Evolutionary conservation across 139 green algal genomes (phyloP).

Genomic region (Auxenochlorella protothecoides): DNA sequence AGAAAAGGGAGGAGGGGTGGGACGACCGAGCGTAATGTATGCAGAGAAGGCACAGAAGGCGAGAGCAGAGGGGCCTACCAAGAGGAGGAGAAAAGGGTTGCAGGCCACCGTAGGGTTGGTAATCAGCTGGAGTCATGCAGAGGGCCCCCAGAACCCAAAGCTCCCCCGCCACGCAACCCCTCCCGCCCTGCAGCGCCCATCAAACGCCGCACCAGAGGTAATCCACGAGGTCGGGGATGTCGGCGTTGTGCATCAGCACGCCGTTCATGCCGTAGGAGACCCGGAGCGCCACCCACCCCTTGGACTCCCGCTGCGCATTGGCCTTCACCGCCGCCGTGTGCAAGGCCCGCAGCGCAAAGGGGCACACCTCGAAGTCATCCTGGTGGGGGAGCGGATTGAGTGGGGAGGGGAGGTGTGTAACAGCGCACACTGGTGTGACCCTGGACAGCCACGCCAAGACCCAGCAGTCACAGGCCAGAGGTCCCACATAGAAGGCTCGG

Average conservation of each 20-base stretch:
- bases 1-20: neutral
- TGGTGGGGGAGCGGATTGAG: neutral
- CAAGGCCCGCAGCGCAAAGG: conserved; percentile 13
- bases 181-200: neutral
- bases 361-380: conserved; percentile 17
- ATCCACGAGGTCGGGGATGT: conserved; percentile 4
- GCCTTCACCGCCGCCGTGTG: conserved; percentile 18
- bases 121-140: no score
- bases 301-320: neutral
- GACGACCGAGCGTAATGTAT: no score
- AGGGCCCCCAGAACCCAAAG: no score
- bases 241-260: conserved; percentile 16
- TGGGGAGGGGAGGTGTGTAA: no score
- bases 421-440: no score
- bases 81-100: no score
- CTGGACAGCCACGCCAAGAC: no score
- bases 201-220: conserved; percentile 15
- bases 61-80: no score
- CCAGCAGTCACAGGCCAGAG: no score
- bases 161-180: neutral
- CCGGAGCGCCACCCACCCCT: conserved; percentile 19
- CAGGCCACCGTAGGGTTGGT: no score
- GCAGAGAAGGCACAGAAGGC: no score
- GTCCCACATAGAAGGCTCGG: no score
- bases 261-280: conserved; percentile 35